Percentiles rank a stretch among this genome's conserved stretches.
Evolutionary conservation across 306 rosid species (phyloP).

Genomic region (Carpinus fangiana): DNA sequence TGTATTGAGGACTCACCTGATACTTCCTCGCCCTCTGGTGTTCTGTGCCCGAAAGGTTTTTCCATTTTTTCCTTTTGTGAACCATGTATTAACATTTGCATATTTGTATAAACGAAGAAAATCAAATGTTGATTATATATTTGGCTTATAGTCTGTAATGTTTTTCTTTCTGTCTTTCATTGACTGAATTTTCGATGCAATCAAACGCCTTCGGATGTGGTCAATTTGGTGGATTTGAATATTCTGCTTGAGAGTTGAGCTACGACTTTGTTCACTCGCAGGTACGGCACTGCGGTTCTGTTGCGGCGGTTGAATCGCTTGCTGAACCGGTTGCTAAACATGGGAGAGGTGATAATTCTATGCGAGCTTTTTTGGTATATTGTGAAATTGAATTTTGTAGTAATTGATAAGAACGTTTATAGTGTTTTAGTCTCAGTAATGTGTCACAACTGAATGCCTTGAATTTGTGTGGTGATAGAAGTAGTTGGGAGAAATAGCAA

Average conservation of each 20-base stretch:
- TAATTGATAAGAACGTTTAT: not conserved
- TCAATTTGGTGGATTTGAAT: not conserved
- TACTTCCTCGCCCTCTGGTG: constrained; percentile 20
- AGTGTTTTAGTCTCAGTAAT: not conserved
- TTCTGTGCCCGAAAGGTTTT: constrained; percentile 31
- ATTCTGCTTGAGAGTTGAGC: not conserved
- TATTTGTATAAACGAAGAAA: not conserved
- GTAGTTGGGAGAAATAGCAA: constrained; percentile 40
- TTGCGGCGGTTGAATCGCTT: constrained; percentile 39
- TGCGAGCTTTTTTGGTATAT: not conserved
- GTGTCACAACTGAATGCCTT: not conserved
- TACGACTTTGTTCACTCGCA: not conserved
- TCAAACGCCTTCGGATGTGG: too few species aligned
- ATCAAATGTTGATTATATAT: not conserved
- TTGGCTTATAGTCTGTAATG: not conserved
- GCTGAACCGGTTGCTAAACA: constrained; percentile 36
- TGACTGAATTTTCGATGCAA: too few species aligned
- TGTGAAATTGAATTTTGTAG: not conserved
- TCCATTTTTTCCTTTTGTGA: not conserved
- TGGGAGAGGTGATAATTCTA: constrained; percentile 45
- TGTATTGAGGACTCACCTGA: constrained; percentile 19
- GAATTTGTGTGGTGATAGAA: not conserved
- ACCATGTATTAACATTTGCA: not conserved
- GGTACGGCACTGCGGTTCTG: constrained; percentile 21
- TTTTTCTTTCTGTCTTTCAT: too few species aligned